Evolutionary conservation across 441 rosid species (phyloP).

Genomic region (Gossypium gossypioides): DNA sequence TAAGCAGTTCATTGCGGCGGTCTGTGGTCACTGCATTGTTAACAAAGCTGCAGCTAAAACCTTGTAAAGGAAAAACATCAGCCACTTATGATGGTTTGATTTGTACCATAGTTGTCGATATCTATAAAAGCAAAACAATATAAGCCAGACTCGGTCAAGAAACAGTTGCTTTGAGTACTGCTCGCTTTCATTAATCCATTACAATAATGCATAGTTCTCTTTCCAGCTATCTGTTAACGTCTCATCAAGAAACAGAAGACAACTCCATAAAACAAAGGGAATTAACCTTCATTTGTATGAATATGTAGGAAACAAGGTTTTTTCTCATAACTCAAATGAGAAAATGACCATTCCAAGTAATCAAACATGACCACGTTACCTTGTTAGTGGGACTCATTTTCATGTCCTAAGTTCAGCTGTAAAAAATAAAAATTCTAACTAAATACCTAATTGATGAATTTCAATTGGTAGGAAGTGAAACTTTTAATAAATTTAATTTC

Average conservation of each 20-base stretch:
- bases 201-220: conserved; percentile 6
- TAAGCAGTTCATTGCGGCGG: background rate
- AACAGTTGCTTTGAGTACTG: background rate
- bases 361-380: background rate
- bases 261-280: background rate
- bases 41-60: background rate
- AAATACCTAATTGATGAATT: background rate
- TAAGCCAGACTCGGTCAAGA: background rate
- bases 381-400: background rate
- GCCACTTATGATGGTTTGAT: conserved; percentile 5
- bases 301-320: background rate
- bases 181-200: background rate
- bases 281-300: background rate
- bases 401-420: background rate
- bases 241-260: background rate
- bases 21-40: background rate
- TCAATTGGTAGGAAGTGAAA: background rate
- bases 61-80: background rate
- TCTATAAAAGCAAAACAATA: background rate
- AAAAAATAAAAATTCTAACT: background rate
- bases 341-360: background rate
- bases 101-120: background rate
- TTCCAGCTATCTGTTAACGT: background rate
- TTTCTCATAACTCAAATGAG: background rate
- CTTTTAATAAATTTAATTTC: background rate